Conservation (phyloP, 805 yeast genomes). For the Ogataea minuta region DNA sequence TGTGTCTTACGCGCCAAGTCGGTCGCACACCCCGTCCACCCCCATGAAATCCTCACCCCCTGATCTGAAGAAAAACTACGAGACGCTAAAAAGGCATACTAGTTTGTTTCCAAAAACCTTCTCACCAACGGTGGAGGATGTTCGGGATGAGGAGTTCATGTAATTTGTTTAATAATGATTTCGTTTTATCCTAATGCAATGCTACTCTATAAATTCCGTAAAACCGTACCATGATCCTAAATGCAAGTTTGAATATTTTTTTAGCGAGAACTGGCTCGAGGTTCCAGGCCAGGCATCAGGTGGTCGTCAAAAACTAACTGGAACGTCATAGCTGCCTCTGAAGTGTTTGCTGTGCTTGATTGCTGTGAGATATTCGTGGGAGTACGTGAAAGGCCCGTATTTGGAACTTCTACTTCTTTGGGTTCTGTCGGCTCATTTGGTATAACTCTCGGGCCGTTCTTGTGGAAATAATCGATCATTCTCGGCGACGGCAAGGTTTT, state of each 20-base stretch:
- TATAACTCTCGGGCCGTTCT: no score
- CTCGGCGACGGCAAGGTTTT: no score
- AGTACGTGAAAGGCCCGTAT: constrained; percentile 8
- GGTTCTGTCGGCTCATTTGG: no score
- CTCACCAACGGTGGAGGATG: constrained; percentile 23
- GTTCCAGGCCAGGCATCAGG: constrained; percentile 17
- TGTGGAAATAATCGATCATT: no score
- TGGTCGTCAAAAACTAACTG: constrained; percentile 14
- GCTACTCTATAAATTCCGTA: background rate
- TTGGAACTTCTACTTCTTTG: background rate
- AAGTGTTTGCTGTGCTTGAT: constrained; percentile 4
- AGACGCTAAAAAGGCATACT: constrained; percentile 27
- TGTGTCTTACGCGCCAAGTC: background rate
- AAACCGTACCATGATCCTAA: no score
- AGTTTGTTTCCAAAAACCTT: constrained; percentile 14
- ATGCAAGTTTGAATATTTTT: no score
- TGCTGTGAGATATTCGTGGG: constrained; percentile 5
- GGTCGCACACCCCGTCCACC: background rate
- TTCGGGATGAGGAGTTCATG: constrained; percentile 22
- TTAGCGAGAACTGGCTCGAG: background rate
- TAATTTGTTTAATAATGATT: background rate
- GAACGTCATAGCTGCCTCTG: constrained; percentile 9
- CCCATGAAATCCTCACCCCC: background rate
- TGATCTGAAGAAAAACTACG: constrained; percentile 26
- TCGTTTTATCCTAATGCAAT: background rate